phyloP scores from a whole-genome alignment of 352 stramenopile genomes.

The Aphanomyces astaci region DNA sequence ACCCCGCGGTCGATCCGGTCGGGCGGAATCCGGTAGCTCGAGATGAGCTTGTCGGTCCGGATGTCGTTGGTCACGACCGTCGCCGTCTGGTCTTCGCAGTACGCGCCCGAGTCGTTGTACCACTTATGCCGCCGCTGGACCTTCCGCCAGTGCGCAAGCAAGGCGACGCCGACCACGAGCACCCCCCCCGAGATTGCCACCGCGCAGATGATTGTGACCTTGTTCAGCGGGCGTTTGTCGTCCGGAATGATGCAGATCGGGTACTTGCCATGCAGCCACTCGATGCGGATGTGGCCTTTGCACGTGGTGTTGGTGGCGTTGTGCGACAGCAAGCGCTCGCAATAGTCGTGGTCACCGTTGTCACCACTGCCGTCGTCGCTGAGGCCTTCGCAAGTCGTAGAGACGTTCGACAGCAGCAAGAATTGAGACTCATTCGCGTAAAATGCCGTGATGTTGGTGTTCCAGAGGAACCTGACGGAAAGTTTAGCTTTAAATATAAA shows the following conservation, averaged over 20 bases:
- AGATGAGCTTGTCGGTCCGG: background rate
- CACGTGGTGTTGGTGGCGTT: slow-evolving; percentile 33
- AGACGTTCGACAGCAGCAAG: background rate
- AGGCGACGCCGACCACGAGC: background rate
- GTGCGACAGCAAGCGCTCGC: slow-evolving; percentile 28
- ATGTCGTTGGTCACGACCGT: background rate
- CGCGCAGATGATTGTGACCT: background rate
- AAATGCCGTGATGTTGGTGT: slow-evolving; percentile 30
- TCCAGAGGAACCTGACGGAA: slow-evolving; percentile 37
- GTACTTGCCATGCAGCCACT: background rate
- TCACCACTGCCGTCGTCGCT: slow-evolving; percentile 24
- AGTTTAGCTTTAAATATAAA: too few species aligned
- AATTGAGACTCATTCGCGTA: slow-evolving; percentile 23
- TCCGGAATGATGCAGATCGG: background rate
- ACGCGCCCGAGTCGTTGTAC: slow-evolving; percentile 24
- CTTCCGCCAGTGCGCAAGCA: slow-evolving; percentile 6
- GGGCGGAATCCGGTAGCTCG: background rate
- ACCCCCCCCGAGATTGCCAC: background rate
- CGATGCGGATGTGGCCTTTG: slow-evolving; percentile 21
- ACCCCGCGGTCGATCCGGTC: background rate
- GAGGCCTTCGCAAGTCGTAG: background rate
- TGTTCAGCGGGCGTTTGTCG: background rate
- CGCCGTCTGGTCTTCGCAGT: background rate
- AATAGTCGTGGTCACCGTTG: slow-evolving; percentile 11
- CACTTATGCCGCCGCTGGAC: slow-evolving; percentile 29